Evolutionary conservation across 2,329 filamentous ascomycete species (phyloP).

Genomic region (Exophiala oligosperma): DNA sequence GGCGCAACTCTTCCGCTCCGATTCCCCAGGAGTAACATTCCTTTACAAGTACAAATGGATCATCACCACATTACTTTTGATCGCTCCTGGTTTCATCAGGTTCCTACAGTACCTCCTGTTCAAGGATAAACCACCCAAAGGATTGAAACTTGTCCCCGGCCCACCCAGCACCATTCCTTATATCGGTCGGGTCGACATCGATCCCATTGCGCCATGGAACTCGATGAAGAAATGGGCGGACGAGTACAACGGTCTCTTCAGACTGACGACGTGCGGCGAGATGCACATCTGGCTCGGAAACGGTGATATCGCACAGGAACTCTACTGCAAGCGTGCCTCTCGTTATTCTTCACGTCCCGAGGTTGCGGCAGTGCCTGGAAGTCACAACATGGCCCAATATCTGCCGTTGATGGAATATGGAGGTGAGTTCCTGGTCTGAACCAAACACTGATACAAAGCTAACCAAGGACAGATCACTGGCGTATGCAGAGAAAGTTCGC

Average conservation of each 20-base stretch:
- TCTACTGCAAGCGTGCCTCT: slow-evolving; percentile 19
- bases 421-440: not conserved
- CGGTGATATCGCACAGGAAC: slow-evolving; percentile 19
- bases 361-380: slow-evolving; percentile 17
- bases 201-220: slow-evolving; percentile 18
- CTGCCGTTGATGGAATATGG: slow-evolving; percentile 18
- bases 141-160: slow-evolving; percentile 14
- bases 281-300: slow-evolving; percentile 24
- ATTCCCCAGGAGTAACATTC: not conserved
- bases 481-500: slow-evolving; percentile 21
- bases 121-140: slow-evolving; percentile 17
- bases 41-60: slow-evolving; percentile 4
- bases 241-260: slow-evolving; percentile 17
- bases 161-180: slow-evolving; percentile 19
- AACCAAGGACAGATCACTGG: slow-evolving; percentile 12
- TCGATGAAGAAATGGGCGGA: slow-evolving; percentile 21
- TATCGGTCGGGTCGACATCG: slow-evolving; percentile 20
- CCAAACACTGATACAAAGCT: not conserved
- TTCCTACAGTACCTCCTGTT: slow-evolving; percentile 40
- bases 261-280: slow-evolving; percentile 20
- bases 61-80: not conserved
- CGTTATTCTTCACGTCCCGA: slow-evolving; percentile 22
- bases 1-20: not conserved
- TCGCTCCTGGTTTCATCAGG: not conserved
- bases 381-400: slow-evolving; percentile 15